Conservation (phyloP, 78 protist species). For the Dictyostelium citrinum region DNA sequence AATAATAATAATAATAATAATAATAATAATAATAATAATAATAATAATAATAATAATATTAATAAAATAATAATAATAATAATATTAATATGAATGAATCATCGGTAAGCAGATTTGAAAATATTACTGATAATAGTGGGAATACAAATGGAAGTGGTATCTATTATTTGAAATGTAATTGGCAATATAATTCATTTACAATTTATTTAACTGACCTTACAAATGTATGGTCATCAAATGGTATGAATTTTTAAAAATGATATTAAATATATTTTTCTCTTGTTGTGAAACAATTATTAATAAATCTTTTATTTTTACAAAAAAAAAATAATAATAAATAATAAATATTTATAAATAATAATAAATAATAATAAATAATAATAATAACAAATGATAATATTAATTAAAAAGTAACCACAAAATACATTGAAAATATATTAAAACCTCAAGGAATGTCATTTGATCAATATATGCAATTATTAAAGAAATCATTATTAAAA, state of each 20-base stretch:
- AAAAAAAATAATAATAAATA: no score
- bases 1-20: no score
- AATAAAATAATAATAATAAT: no score
- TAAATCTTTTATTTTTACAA: neutral
- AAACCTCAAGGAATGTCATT: slow-evolving; percentile 40
- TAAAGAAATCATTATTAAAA: neutral
- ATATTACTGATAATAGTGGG: neutral
- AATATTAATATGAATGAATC: slow-evolving; percentile 9
- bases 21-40: no score
- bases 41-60: no score
- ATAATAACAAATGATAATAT: no score
- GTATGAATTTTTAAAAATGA: neutral
- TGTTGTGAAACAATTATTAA: neutral
- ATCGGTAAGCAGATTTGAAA: neutral
- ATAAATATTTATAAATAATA: no score
- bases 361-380: no score
- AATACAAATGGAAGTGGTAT: neutral
- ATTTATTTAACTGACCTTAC: neutral
- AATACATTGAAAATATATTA: slow-evolving; percentile 44
- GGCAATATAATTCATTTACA: slow-evolving; percentile 11
- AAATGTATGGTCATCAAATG: slow-evolving; percentile 21
- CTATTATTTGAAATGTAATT: neutral
- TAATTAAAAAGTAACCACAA: neutral
- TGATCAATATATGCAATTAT: neutral
- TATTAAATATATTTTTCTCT: neutral